These are phyloP conservation scores for Grifola frondosa DNA, from an alignment of 1,284 basidiomycete genomes.

Conservation along the genomic window DNA sequence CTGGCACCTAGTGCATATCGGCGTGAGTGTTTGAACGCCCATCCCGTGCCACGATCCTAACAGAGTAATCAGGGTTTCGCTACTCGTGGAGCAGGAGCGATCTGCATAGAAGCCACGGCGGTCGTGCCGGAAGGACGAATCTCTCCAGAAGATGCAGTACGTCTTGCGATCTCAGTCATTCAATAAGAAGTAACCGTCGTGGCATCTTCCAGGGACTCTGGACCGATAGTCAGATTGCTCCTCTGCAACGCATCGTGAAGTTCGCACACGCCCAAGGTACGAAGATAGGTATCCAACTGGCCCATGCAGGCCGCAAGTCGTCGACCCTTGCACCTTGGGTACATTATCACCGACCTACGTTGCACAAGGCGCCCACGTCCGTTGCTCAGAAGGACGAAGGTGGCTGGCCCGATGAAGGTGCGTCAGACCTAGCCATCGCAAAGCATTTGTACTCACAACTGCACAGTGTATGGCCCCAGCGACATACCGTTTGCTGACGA, in stretches of 20 bases:
- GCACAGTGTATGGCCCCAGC: conserved; percentile 47
- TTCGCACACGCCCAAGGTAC: conserved; percentile 74
- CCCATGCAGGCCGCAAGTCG: conserved; percentile 79
- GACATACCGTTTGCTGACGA: conserved; percentile 49
- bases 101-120: conserved; percentile 60
- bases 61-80: conserved; percentile 46
- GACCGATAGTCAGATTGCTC: conserved; percentile 71
- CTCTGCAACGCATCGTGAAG: conserved; percentile 69
- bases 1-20: conserved; percentile 76
- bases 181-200: no score
- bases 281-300: conserved; percentile 78
- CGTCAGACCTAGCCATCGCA: neutral
- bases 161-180: conserved; percentile 3
- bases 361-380: conserved; percentile 19
- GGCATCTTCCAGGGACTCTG: conserved; percentile 56
- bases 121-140: conserved; percentile 66
- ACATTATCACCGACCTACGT: conserved; percentile 31
- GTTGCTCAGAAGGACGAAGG: conserved; percentile 47
- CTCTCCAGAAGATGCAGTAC: conserved; percentile 41
- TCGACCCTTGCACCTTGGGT: conserved; percentile 60
- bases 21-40: conserved; percentile 34
- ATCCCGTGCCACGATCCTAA: conserved; percentile 1
- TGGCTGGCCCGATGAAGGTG: conserved; percentile 71
- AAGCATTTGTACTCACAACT: neutral
- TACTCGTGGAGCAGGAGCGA: conserved; percentile 59